Evolutionary conservation across 257 asterid genomes (phyloP).

Genomic region (Solanum habrochaites): DNA sequence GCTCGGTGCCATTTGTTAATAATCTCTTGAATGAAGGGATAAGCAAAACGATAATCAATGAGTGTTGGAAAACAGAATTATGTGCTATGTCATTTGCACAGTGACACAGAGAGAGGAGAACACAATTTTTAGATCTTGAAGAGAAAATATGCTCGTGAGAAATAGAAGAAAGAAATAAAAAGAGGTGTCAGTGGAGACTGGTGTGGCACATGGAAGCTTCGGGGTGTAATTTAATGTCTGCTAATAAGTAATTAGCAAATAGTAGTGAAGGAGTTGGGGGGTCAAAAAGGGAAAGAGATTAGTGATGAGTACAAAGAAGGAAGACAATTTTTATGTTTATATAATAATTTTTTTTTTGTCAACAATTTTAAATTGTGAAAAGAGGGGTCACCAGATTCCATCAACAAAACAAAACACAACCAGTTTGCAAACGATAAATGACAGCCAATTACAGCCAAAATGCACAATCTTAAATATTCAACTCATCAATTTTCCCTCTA

Average conservation of each 20-base stretch:
- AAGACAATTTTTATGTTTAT: not conserved
- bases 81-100: not conserved
- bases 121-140: slow-evolving; percentile 23
- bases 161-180: slow-evolving; percentile 5
- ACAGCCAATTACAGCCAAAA: slow-evolving; percentile 45
- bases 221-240: not conserved
- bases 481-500: not conserved
- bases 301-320: not conserved
- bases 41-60: slow-evolving; percentile 6
- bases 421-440: not conserved
- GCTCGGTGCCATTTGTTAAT: slow-evolving; percentile 60
- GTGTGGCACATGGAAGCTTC: slow-evolving; percentile 38
- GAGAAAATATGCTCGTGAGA: slow-evolving; percentile 12
- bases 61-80: not conserved
- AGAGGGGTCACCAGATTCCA: slow-evolving; percentile 22
- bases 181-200: slow-evolving; percentile 18
- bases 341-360: not conserved
- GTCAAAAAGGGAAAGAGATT: not conserved
- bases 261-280: not conserved
- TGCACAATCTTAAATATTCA: slow-evolving; percentile 15
- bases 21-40: not conserved
- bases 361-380: not conserved
- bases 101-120: not conserved
- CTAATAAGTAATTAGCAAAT: not conserved
- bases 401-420: slow-evolving; percentile 4